phyloP scores from a whole-genome alignment of 768 basidiomycete genomes.

The Kockovaella imperatae region DNA sequence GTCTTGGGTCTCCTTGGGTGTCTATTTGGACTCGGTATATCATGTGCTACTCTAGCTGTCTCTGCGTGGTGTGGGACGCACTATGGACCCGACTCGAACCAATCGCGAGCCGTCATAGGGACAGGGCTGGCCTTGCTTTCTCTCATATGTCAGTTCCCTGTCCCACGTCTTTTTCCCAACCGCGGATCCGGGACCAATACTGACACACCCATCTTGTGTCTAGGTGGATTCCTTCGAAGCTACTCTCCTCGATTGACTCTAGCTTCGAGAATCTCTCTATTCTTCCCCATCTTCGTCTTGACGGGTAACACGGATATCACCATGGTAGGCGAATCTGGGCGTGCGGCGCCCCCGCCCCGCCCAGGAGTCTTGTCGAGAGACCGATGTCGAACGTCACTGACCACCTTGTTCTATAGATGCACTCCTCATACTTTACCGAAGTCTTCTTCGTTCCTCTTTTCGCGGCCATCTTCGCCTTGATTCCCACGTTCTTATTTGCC shows the following conservation, averaged over 20 bases:
- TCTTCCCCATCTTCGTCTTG: constrained; percentile 34
- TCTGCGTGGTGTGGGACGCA: constrained; percentile 19
- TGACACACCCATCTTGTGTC: background rate
- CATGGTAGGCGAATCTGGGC: background rate
- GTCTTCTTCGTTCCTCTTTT: constrained; percentile 28
- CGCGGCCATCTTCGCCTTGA: constrained; percentile 25
- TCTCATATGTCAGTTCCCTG: constrained; percentile 19
- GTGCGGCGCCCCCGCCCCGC: constrained; percentile 4
- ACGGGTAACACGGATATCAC: constrained; percentile 9
- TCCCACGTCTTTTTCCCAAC: background rate
- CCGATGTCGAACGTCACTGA: constrained; percentile 1
- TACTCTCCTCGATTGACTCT: constrained; percentile 17
- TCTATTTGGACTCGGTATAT: constrained; percentile 21
- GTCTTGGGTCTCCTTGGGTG: constrained; percentile 23
- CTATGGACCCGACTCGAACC: constrained; percentile 19
- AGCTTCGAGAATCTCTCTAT: constrained; percentile 25
- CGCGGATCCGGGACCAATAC: background rate
- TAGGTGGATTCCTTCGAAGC: constrained; percentile 29
- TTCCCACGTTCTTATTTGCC: constrained; percentile 19
- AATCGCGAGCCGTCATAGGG: constrained; percentile 22
- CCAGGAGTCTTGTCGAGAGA: background rate
- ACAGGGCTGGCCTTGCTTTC: constrained; percentile 24
- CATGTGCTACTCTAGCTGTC: constrained; percentile 22
- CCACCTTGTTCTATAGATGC: constrained; percentile 12
- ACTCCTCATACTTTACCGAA: constrained; percentile 14